These are phyloP conservation scores for Trichoderma gracile DNA, from an alignment of 2,329 filamentous ascomycete genomes.

Conservation along the genomic window DNA sequence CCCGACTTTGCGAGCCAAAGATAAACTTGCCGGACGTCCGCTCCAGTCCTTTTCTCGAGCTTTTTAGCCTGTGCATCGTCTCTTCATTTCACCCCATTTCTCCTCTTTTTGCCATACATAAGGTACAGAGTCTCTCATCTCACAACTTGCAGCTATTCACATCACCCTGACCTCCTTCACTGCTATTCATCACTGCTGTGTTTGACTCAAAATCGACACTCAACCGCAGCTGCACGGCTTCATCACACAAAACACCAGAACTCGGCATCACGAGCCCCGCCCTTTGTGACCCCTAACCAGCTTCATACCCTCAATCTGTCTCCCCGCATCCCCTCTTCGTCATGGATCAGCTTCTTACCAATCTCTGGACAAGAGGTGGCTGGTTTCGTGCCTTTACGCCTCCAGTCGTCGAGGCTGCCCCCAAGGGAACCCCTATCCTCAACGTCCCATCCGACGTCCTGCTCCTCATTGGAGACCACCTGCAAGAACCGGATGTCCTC, in stretches of 20 bases:
- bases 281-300: background rate
- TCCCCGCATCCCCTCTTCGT: background rate
- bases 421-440: slow-evolving; percentile 16
- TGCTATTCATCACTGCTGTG: background rate
- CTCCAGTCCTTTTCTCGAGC: background rate
- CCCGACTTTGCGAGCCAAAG: no score
- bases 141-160: no score
- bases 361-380: slow-evolving; percentile 21
- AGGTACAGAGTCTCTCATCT: background rate
- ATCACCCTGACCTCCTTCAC: background rate
- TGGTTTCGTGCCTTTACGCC: slow-evolving; percentile 23
- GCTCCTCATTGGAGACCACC: slow-evolving; percentile 29
- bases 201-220: background rate
- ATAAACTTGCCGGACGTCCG: slow-evolving; percentile 4
- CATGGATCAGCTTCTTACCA: slow-evolving; percentile 24
- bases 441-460: slow-evolving; percentile 30
- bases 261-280: background rate
- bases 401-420: background rate
- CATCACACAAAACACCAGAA: background rate
- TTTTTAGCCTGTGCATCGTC: background rate
- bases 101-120: background rate
- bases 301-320: background rate
- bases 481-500: slow-evolving; percentile 27
- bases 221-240: background rate
- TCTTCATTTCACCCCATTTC: background rate